Evolutionary conservation across 352 stramenopile genomes (phyloP).

Genomic region (Hyaloperonospora brassicae): DNA sequence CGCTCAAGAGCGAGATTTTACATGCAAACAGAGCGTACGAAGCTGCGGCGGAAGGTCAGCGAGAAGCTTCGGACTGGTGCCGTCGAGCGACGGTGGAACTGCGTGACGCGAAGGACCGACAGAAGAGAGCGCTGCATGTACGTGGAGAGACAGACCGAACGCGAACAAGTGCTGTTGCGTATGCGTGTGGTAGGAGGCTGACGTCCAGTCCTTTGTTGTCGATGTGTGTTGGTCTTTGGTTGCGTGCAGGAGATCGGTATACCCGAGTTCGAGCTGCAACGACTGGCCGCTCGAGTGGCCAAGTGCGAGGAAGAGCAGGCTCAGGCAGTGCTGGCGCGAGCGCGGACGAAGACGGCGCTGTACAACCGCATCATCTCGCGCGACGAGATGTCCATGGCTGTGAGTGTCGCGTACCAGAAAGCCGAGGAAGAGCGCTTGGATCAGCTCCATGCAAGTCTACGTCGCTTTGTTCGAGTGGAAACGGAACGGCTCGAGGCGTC

Average conservation of each 20-base stretch:
- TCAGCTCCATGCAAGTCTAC: slow-evolving; percentile 61
- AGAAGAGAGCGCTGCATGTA: slow-evolving; percentile 64
- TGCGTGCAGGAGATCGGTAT: slow-evolving; percentile 53
- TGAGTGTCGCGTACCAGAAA: slow-evolving; percentile 81
- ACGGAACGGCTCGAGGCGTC: slow-evolving; percentile 59
- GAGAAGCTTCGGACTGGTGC: slow-evolving; percentile 30
- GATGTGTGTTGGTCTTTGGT: slow-evolving; percentile 2
- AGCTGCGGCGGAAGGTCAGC: slow-evolving; percentile 31
- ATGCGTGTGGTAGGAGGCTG: no score
- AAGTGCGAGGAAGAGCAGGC: slow-evolving; percentile 57
- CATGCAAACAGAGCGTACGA: slow-evolving; percentile 71
- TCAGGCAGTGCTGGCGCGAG: slow-evolving; percentile 48
- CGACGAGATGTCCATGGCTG: slow-evolving; percentile 86
- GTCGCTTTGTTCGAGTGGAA: slow-evolving; percentile 68
- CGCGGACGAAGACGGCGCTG: slow-evolving; percentile 61
- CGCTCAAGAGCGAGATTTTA: slow-evolving; percentile 64
- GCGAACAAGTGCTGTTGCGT: no score
- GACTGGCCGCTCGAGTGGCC: slow-evolving; percentile 46
- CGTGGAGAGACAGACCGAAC: not conserved
- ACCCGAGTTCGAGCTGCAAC: slow-evolving; percentile 74
- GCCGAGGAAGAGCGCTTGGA: slow-evolving; percentile 77
- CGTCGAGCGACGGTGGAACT: slow-evolving; percentile 39
- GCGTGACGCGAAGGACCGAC: slow-evolving; percentile 43
- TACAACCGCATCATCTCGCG: slow-evolving; percentile 77
- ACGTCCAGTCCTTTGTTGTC: not conserved